Evolutionary conservation across 2,329 filamentous ascomycete genomes (phyloP), one percentile per base, ranked within the genome.

Genomic region (Alternaria atra): DNA sequence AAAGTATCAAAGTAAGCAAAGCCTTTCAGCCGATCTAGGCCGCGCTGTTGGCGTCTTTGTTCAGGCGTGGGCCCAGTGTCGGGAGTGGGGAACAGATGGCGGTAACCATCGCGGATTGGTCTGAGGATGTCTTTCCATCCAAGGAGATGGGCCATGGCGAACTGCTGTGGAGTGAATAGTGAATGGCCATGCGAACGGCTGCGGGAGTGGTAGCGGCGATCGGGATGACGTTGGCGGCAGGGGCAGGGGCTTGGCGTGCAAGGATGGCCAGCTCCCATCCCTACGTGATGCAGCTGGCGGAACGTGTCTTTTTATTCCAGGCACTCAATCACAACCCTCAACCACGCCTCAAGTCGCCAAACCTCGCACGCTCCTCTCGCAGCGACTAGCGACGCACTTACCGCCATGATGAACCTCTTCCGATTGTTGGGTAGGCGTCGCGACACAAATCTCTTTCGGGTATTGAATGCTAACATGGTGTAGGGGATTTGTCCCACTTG

Each of bases 401-500:
- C 68, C 71, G 65, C 69, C 78, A 85, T 65, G 69, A 90, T 91
- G 89, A 91, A 91, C 81, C 82, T 90, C 77, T 91, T 91, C 82
- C 82, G 89, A 74, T 80, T 91, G 73, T 76, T 88, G 76, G 89
- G 89, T 91, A 82, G 17, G 39, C 20, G 25, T 25, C 23, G 54
- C 58, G 48, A 58, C 48, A 12, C n/a, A 17, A 44, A 7, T n/a
- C 37, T 35, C 56, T 35, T 51, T 34, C 8, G 43, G 27, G n/a
- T 12, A 17, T 37, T 37, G 55, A 66, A 68, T 63, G 66, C 73
- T 77, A 66, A 78, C 62, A 61, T 44, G 39, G 57, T 29, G 10
- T 70, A 97, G 94, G 90, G 83, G 95, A 99, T 85, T 88, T 99
- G 79, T 97, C 93, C 84, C 95, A 99, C 85, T 84, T 99, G 73